Conservation (phyloP, 176 grass and related monocot genomes). For the Oryza glaberrima region DNA sequence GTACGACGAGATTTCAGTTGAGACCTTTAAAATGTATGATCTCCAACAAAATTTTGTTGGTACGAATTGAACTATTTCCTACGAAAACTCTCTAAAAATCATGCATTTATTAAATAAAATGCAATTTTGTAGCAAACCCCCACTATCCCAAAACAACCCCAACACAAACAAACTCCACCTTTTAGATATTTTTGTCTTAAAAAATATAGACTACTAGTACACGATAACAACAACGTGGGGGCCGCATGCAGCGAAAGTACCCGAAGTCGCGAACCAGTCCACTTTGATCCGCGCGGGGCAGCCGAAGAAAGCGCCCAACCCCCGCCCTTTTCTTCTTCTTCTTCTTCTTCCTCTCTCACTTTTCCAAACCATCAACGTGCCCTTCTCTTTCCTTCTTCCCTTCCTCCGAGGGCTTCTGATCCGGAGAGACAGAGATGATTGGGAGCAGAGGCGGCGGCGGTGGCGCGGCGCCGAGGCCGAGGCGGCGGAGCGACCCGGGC, state of each 20-base stretch:
- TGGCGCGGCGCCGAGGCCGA: background rate
- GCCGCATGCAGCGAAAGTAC: background rate
- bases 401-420: background rate
- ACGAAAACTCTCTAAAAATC: background rate
- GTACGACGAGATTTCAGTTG: no score
- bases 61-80: no score
- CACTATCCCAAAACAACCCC: no score
- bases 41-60: no score
- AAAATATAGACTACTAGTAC: background rate
- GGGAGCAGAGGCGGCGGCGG: slow-evolving; percentile 30
- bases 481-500: slow-evolving; percentile 26
- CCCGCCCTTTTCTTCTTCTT: no score
- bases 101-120: background rate
- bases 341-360: background rate
- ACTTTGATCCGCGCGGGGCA: background rate
- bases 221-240: background rate
- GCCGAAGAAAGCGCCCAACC: background rate
- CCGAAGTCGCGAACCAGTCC: slow-evolving; percentile 25
- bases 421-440: background rate
- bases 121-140: background rate
- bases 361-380: slow-evolving; percentile 14
- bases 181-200: background rate
- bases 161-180: background rate
- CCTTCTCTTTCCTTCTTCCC: background rate
- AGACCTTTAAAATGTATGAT: no score